These are phyloP conservation scores for Irpex lacteus DNA, from an alignment of 1,284 basidiomycete species.

Conservation along the genomic window DNA sequence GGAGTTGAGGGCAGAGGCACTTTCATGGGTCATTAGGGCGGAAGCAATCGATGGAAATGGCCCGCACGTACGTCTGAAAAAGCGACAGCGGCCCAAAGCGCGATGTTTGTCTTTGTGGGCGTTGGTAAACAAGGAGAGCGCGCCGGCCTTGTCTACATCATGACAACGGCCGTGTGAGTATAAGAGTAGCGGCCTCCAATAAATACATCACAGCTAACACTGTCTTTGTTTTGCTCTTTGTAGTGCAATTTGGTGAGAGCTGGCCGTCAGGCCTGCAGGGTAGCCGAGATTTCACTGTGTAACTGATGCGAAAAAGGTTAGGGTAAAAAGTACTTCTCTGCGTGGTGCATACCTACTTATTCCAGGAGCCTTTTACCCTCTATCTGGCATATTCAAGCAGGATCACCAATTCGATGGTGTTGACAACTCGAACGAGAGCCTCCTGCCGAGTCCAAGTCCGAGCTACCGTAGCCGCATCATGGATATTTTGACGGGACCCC, in stretches of 20 bases:
- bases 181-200: not conserved
- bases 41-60: not conserved
- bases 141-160: not conserved
- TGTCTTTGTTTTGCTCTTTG: not conserved
- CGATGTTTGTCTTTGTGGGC: conserved; percentile 5
- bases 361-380: too few species aligned
- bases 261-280: not conserved
- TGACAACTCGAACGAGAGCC: too few species aligned
- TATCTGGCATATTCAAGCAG: too few species aligned
- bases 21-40: not conserved
- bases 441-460: too few species aligned
- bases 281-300: not conserved
- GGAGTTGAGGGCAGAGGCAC: not conserved
- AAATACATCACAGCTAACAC: not conserved
- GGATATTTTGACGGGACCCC: too few species aligned
- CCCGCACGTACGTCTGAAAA: not conserved
- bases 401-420: too few species aligned
- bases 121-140: not conserved
- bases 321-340: too few species aligned
- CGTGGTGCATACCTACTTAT: too few species aligned
- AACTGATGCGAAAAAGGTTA: too few species aligned
- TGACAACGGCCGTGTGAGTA: not conserved
- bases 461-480: too few species aligned
- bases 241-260: not conserved
- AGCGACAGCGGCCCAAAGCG: not conserved